Conservation (phyloP, 495 filamentous ascomycete genomes). For the Trichoderma gamsii region DNA sequence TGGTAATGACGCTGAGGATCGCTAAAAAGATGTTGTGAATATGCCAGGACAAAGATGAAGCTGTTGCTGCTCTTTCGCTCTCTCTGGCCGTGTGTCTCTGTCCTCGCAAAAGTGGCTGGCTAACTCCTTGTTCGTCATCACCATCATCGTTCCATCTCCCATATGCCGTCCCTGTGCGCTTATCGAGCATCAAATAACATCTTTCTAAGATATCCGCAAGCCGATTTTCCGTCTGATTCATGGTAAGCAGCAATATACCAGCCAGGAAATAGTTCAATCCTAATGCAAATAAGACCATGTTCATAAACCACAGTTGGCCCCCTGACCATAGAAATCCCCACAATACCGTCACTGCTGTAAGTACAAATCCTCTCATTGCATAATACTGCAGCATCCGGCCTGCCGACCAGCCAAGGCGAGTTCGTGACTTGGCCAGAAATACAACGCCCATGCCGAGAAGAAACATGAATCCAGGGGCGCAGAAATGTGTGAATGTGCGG, state of each 20-base stretch:
- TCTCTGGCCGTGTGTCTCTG: constrained; percentile 14
- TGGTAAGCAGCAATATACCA: constrained; percentile 26
- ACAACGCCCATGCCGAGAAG: constrained; percentile 34
- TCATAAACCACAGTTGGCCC: constrained; percentile 29
- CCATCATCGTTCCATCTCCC: neutral
- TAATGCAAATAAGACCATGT: constrained; percentile 29
- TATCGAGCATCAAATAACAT: constrained; percentile 16
- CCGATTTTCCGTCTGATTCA: constrained; percentile 22
- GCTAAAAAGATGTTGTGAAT: constrained; percentile 25
- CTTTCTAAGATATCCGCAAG: constrained; percentile 22
- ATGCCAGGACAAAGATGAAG: constrained; percentile 29
- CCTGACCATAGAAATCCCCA: constrained; percentile 20
- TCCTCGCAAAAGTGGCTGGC: constrained; percentile 22
- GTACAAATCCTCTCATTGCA: constrained; percentile 23
- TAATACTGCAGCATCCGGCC: constrained; percentile 27
- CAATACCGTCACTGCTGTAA: constrained; percentile 21
- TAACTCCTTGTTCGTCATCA: constrained; percentile 18
- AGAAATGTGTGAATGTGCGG: constrained; percentile 31
- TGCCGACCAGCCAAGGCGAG: constrained; percentile 25
- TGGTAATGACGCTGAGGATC: constrained; percentile 22
- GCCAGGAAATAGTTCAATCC: constrained; percentile 31
- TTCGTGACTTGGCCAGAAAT: constrained; percentile 29
- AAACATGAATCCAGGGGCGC: constrained; percentile 33
- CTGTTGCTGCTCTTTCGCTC: constrained; percentile 24
- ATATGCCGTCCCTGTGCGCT: neutral